Evolutionary conservation across 192 early-diverging fungal species (phyloP), one percentile per base, ranked within the genome.

Genomic region (Coemansia sp.): DNA sequence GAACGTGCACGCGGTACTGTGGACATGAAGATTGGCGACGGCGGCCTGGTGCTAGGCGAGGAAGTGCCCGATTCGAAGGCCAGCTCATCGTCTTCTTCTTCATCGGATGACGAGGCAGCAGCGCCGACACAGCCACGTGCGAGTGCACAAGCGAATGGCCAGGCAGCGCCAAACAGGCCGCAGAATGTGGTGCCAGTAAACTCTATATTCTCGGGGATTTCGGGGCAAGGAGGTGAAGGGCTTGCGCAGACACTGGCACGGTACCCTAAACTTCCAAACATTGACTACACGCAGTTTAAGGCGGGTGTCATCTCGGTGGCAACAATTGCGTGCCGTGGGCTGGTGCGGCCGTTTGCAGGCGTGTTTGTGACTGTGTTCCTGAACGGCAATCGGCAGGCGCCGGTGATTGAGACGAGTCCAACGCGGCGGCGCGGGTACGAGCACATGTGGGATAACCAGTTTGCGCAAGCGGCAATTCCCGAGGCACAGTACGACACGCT

Each of bases 381-480:
- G 33, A 80, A 80, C 53, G 70, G 67, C 33, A 74, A 80, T 54
- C 58, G 58, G 31, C 77, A 80, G 58, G 71, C 66, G 31, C 71
- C 78, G 5, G 56, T 81, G 14, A 65, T 76, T 12, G 62, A 65
- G 65, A 81, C 78, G 40, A 57, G 59, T n/a, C 61, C 73, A 19
- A 71, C 78, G 58, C 57, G 72, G 28, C 53, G 77, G 16, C 77
- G 77, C 29, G 77, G 77, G 21, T 56, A 64, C 48, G 71, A 70
- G 61, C 80, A 77, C 46, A 65, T 73, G 48, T 82, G 80, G 80
- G 74, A 73, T 40, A 56, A 78, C 27, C 71, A 74, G 60, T 60
- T 78, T 23, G 47, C 73, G 28, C 80, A 82, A 48, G 69, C 66
- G 9, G 75, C 76, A 9, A 69, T 71, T 23, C 62, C 72, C 12